phyloP scores from a whole-genome alignment of 805 yeast genomes.

The Candida vaughaniae region DNA sequence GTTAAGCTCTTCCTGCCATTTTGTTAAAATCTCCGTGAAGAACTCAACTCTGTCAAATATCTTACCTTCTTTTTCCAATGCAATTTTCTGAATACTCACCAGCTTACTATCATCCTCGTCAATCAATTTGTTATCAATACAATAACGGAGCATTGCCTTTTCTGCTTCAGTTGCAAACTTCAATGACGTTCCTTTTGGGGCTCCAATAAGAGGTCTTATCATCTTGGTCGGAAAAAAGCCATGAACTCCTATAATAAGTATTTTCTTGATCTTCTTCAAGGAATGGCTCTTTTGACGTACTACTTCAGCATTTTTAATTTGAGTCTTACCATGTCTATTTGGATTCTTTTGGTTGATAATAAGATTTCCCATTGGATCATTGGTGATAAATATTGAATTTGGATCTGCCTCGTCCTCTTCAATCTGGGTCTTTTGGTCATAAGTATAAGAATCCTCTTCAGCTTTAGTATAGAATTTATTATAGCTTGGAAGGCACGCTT shows the following conservation, averaged over 20 bases:
- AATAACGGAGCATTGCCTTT: constrained; percentile 59
- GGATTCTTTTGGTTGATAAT: constrained; percentile 30
- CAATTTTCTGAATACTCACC: constrained; percentile 76
- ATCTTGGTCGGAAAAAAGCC: constrained; percentile 92
- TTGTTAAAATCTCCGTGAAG: constrained; percentile 67
- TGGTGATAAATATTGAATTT: constrained; percentile 36
- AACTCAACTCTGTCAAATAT: constrained; percentile 82
- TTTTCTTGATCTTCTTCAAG: constrained; percentile 46
- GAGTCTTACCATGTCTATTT: constrained; percentile 7
- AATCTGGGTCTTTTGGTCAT: constrained; percentile 21
- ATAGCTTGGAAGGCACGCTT: constrained; percentile 41
- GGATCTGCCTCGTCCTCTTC: constrained; percentile 31
- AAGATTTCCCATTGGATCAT: constrained; percentile 41
- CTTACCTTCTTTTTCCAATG: constrained; percentile 91
- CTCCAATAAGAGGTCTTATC: constrained; percentile 84
- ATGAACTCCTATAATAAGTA: constrained; percentile 88
- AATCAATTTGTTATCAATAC: constrained; percentile 46
- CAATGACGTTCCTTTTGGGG: constrained; percentile 94
- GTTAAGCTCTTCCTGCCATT: constrained; percentile 59
- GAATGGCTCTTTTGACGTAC: constrained; percentile 28
- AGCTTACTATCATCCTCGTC: constrained; percentile 29
- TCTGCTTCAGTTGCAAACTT: constrained; percentile 92
- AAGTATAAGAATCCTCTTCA: constrained; percentile 7
- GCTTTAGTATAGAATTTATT: constrained; percentile 26
- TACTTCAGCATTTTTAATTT: constrained; percentile 13